Evolutionary conservation across 305 asterid species (phyloP).

Genomic region (Solanum aculeatissimum): DNA sequence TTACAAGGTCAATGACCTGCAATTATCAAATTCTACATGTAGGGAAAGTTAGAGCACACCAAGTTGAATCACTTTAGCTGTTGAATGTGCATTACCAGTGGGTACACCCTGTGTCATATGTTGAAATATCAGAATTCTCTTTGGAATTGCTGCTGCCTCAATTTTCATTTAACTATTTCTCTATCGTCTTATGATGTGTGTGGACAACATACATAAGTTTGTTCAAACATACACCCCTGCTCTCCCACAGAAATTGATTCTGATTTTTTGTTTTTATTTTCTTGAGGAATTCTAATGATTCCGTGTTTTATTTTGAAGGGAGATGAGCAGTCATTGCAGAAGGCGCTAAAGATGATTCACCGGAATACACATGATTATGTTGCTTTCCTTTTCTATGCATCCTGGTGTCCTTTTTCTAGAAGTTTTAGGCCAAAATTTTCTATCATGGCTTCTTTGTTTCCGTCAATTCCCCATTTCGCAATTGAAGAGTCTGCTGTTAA

Average conservation of each 20-base stretch:
- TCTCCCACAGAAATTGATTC: background rate
- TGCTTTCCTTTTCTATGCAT: conserved; percentile 82
- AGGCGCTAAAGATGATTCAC: conserved; percentile 61
- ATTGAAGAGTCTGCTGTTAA: conserved; percentile 83
- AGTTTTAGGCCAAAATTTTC: conserved; percentile 59
- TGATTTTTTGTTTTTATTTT: background rate
- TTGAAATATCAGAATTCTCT: background rate
- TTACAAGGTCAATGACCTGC: background rate
- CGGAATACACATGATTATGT: conserved; percentile 52
- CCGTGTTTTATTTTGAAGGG: conserved; percentile 45
- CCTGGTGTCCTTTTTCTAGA: conserved; percentile 95
- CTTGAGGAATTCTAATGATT: conserved; percentile 7
- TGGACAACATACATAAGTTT: background rate
- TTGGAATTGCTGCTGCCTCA: background rate
- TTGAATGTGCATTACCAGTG: background rate
- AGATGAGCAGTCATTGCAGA: conserved; percentile 65
- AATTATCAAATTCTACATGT: background rate
- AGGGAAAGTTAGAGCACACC: background rate
- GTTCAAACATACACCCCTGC: background rate
- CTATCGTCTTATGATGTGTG: background rate
- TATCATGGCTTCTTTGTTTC: conserved; percentile 57
- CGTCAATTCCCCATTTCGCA: conserved; percentile 86
- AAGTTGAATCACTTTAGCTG: background rate
- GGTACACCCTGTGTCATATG: background rate
- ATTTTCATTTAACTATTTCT: background rate